Base-by-base conservation (phyloP, 805 yeast species). In the Candida stauntonica region DNA sequence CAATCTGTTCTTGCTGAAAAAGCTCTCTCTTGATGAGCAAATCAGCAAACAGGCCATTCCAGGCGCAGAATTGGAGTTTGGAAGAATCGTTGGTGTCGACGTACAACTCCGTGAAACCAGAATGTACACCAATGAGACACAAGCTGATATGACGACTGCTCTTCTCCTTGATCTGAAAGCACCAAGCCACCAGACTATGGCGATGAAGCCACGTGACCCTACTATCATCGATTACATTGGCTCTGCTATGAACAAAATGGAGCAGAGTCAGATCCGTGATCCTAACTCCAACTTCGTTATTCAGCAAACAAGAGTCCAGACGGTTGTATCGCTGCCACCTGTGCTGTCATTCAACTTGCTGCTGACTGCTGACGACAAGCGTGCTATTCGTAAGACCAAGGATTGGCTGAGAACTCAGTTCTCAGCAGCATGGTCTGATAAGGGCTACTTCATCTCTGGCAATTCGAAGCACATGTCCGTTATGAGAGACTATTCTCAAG, bases 331-430 rank as follows among this genome's bases (percentile, higher is more conserved):
- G 30, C 61, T 81, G 20, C 88, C 95, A 0, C 79, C 82, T 1
- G 67, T 86, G 9, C 55, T 87, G 23, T 69, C 81, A 3, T 60
- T 85, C 33, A 84, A 84, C 48, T 50, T 84, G 15, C 69, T 75
- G 35, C 62, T 84, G 35, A 57, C 67, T 15, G 71, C 71, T 29
- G 73, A 72, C 19, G 86, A 81, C 38, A 69, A 76, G 66, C 68
- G 67, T 30, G 60, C 64, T 26, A 69, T 80, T 4, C 69, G 75
- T 41, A 55, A 63, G 35, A 67, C 65, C 20, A 66, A 68, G 34
- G 69, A 72, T 21, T 81, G 89, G 88, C 57, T 83, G 3, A 71
- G 72, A 9, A 75, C 78, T 3, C 80, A 72, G 45, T 82, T 82
- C 54, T 79, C 71, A 51, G 70, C 72, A 3, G 59, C 36, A 5